Percentiles rank a stretch among this genome's conserved stretches.
These are phyloP conservation scores for Podospora sp. DNA, from an alignment of 495 filamentous ascomycete species.

Conservation along the genomic window DNA sequence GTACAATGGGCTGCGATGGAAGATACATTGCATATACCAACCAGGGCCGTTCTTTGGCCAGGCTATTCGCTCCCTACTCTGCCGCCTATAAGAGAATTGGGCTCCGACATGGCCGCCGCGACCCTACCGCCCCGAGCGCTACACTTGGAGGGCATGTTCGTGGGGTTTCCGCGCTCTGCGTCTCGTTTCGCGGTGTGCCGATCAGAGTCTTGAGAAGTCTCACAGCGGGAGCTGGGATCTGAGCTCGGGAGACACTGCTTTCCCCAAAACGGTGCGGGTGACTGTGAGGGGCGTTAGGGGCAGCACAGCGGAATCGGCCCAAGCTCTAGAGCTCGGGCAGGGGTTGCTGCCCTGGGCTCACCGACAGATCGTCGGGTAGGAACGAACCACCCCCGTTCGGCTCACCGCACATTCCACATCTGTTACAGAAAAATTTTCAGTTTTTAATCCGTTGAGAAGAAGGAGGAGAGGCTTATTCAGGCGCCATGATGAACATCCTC, in stretches of 20 bases:
- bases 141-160: neutral
- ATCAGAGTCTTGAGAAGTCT: neutral
- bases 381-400: neutral
- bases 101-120: neutral
- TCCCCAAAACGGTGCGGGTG: neutral
- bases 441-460: neutral
- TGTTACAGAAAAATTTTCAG: neutral
- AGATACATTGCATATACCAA: slow-evolving; percentile 12
- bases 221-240: neutral
- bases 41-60: neutral
- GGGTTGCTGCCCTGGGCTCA: neutral
- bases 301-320: neutral
- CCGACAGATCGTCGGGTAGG: slow-evolving; percentile 5
- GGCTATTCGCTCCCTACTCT: neutral
- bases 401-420: slow-evolving; percentile 7
- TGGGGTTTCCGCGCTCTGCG: neutral
- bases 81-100: neutral
- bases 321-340: slow-evolving; percentile 1
- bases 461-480: neutral
- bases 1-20: slow-evolving; percentile 16
- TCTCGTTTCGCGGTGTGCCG: neutral
- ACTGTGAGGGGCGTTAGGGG: neutral
- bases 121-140: neutral
- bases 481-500: neutral
- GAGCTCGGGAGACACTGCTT: neutral